These are phyloP conservation scores for Babesia microti DNA, from an alignment of 169 alveolate genomes.

Conservation along the genomic window DNA sequence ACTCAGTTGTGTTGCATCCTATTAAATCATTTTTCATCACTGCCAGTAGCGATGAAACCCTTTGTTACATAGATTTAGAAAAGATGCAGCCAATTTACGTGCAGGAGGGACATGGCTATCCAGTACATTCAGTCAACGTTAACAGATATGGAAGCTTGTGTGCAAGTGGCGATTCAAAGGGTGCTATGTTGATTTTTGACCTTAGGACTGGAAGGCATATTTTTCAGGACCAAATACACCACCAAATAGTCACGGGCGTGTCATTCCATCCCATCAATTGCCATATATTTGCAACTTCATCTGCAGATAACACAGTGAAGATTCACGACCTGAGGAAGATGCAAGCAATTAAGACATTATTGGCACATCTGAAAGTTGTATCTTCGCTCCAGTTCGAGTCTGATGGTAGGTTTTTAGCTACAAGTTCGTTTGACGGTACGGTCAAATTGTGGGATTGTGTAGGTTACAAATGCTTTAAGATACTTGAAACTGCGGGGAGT, in stretches of 20 bases:
- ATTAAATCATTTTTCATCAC: slow-evolving; percentile 42
- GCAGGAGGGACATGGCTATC: slow-evolving; percentile 62
- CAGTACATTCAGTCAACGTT: slow-evolving; percentile 47
- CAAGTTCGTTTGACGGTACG: slow-evolving; percentile 59
- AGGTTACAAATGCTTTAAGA: slow-evolving; percentile 57
- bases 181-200: slow-evolving; percentile 56
- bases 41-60: slow-evolving; percentile 58
- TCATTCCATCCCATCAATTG: slow-evolving; percentile 55
- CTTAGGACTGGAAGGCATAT: slow-evolving; percentile 60
- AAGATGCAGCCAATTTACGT: slow-evolving; percentile 45
- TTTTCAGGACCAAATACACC: slow-evolving; percentile 48
- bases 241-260: slow-evolving; percentile 51
- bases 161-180: slow-evolving; percentile 57
- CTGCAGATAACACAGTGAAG: slow-evolving; percentile 59
- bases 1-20: slow-evolving; percentile 55
- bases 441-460: slow-evolving; percentile 61
- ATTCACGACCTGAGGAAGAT: slow-evolving; percentile 57
- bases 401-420: slow-evolving; percentile 56
- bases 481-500: slow-evolving; percentile 50
- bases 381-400: slow-evolving; percentile 62
- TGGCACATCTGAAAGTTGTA: slow-evolving; percentile 57
- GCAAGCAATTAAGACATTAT: slow-evolving; percentile 40
- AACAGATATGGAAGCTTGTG: slow-evolving; percentile 60
- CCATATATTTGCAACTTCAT: slow-evolving; percentile 55
- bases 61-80: slow-evolving; percentile 50